Base-by-base conservation (phyloP, 352 stramenopile genomes). In the Pythium brachiatum region DNA sequence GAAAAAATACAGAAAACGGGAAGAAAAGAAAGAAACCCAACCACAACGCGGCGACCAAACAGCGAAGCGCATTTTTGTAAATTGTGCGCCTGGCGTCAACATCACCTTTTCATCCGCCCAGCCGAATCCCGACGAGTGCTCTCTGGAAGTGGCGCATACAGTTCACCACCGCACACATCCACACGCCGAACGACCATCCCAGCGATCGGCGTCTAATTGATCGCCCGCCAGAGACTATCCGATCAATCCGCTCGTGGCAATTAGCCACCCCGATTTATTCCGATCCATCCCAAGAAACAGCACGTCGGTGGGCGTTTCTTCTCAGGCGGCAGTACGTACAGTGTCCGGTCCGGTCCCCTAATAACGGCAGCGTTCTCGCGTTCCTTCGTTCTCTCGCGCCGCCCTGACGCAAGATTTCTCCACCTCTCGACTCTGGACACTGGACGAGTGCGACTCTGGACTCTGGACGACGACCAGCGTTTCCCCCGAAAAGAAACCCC, bases 1-100 rank as follows among this genome's bases (percentile, higher is more conserved):
- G 39, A 57, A 68, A 68, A 68, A 68, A 57, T 52, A 68, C 31
- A 34, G 53, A 68, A 61, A 62, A 62, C 53, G 58, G 39, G 11
- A 66, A 31, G 32, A 41, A 59, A 66, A 60, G 39, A 60, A 66
- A 34, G 29, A 34, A 66, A 60, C 51, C 41, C 41, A 48, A 48
- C 41, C 41, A 48, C 41, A 48, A 46, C 54, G 48, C 36, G 3
- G 26, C 29, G 46, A 52, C 27, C 16, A 59, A 59, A 50, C 29
- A 9, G 5, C 5, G 29, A 34, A 34, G 5, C 29, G 9, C 29
- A 34, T 34, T 34, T 34, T 34, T 34, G 29, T n/a, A 15, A 44
- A 44, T 44, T 44, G 38, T 27, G 18, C 36, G 15, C 12, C 38
- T 27, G 41, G 41, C 38, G 38, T 26, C 41, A 48, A 48, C 41